Conservation (phyloP, 805 yeast genomes). For the Candida hispaniensis region DNA sequence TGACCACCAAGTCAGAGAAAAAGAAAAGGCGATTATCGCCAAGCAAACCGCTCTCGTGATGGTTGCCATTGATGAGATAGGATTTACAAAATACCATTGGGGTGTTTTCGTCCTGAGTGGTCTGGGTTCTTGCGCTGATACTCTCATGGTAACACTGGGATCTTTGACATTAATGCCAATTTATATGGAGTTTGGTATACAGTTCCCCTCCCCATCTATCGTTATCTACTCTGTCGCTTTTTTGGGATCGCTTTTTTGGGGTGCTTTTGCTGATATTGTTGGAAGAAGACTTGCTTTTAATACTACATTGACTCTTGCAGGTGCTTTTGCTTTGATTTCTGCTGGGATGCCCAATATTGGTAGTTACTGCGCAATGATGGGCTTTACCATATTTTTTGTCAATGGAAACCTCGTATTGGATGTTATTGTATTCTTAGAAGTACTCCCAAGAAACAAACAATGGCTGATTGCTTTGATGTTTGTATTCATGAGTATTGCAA, state of each 20-base stretch:
- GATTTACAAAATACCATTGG: conserved; percentile 46
- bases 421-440: conserved; percentile 43
- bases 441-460: conserved; percentile 40
- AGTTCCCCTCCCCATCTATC: conserved; percentile 37
- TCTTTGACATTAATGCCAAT: conserved; percentile 37
- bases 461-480: conserved; percentile 45
- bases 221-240: conserved; percentile 42
- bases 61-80: conserved; percentile 49
- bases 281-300: conserved; percentile 46
- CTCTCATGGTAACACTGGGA: conserved; percentile 40
- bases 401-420: conserved; percentile 51
- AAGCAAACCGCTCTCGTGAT: no score
- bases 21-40: no score
- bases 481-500: conserved; percentile 55
- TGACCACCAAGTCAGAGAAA: no score
- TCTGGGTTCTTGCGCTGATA: conserved; percentile 45
- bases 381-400: conserved; percentile 38
- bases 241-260: conserved; percentile 45
- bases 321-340: conserved; percentile 39
- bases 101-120: conserved; percentile 43
- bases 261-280: conserved; percentile 43
- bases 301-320: conserved; percentile 37
- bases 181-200: conserved; percentile 37
- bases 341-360: conserved; percentile 43
- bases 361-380: conserved; percentile 40